Base-by-base conservation (phyloP, 306 rosid species). In the Albizia julibrissin region DNA sequence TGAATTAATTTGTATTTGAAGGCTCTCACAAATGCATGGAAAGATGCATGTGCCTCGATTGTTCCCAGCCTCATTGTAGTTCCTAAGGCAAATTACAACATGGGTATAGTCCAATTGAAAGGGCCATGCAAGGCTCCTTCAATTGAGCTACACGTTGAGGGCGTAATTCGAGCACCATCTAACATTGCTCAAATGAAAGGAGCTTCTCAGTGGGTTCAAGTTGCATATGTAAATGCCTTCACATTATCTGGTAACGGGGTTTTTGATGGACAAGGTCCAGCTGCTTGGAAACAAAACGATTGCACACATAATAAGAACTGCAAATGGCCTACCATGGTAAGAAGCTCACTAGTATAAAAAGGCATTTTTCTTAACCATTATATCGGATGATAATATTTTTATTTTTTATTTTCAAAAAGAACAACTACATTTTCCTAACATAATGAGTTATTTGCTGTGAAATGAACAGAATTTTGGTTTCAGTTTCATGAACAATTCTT, bases 81-180 rank as follows among this genome's bases (percentile, higher is more conserved):
- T 47, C 21, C 50, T 46, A 58, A 24, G 5, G 86, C 84, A 22
- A 76, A 37, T 13, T 87, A 16, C 74, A 58, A 18, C 0, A 8
- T 86, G 40, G 33, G 33, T 14, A 43, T n/a, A 9, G 62, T 78
- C 14, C 21, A 0, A 1, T 40, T 86, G 15, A 8, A 14, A 37
- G 91, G 90, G 1, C 91, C 90, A 10, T 86, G 91, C 85, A 82
- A 84, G 72, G 87, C 83, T 50, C 86, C 87, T 1, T 69, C 83
- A 1, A 42, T 42, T 33, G 87, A 78, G 58, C 0, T 89, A 39
- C 61, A 50, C 21, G 3, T 80, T 12, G 37, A 68, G 1, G 92
- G 90, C 21, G 81, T 78, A 24, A 19, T 89, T 13, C 29, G 62
- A 61, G 88, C 92, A 5, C 87, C 89, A 4, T 21, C 9, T 42